Evolutionary conservation across 2,329 filamentous ascomycete genomes (phyloP).

Genomic region (Stemphylium beticola): DNA sequence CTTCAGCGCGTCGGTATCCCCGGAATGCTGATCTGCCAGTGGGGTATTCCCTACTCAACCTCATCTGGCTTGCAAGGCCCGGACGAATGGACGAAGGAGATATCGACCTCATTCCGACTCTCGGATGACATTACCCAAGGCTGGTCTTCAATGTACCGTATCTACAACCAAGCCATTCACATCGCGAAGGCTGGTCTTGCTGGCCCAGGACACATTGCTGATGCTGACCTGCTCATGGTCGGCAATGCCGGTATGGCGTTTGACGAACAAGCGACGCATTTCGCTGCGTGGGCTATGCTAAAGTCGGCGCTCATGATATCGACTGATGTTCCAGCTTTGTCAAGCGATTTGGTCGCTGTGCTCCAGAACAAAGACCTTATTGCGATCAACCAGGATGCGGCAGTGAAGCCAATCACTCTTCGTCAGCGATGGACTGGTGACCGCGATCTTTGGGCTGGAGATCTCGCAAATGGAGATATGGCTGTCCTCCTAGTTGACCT

Average conservation of each 20-base stretch:
- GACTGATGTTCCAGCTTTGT: constrained; percentile 21
- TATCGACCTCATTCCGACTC: constrained; percentile 28
- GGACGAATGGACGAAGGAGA: constrained; percentile 22
- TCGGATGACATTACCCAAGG: constrained; percentile 24
- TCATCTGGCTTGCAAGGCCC: constrained; percentile 23
- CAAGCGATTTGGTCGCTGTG: constrained; percentile 17
- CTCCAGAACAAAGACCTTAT: constrained; percentile 30
- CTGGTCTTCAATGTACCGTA: constrained; percentile 25
- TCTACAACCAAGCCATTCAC: constrained; percentile 29
- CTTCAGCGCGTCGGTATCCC: constrained; percentile 23
- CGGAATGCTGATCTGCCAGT: constrained; percentile 28
- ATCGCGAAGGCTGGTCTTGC: constrained; percentile 23
- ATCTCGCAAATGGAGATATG: constrained; percentile 28
- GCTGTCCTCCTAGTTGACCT: constrained; percentile 26
- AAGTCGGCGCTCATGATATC: constrained; percentile 31
- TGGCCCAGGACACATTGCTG: constrained; percentile 25
- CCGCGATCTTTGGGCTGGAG: constrained; percentile 26
- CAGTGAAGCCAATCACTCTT: constrained; percentile 26
- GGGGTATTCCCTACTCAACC: constrained; percentile 22
- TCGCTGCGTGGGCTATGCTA: constrained; percentile 29
- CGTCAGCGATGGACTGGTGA: constrained; percentile 26
- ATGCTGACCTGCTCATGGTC: constrained; percentile 28
- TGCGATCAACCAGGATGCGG: constrained; percentile 28
- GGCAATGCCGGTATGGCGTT: constrained; percentile 26
- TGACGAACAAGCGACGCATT: constrained; percentile 31